Base-by-base conservation (phyloP, 768 basidiomycete genomes). In the Vishniacozyma victoriae region DNA sequence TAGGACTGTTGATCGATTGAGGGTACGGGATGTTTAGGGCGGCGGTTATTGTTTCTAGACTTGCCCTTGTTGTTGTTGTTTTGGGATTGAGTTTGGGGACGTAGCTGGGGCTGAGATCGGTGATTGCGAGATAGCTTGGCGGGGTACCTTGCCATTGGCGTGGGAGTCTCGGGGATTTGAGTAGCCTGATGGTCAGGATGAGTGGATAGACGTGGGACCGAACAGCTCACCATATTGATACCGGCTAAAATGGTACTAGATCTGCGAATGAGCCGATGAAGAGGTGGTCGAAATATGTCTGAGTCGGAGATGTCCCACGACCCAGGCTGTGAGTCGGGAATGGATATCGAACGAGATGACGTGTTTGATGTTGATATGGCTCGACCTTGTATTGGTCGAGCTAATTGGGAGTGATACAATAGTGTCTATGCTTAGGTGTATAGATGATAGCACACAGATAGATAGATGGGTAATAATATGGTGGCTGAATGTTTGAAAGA, bases 1-100 rank as follows among this genome's bases (percentile, higher is more conserved):
- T 35, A 1, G 52, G 44, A 16, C n/a, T n/a, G n/a, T n/a, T 33
- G 29, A 33, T 48, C 46, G 20, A 48, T 48, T 18, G 57, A 50
- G 3, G 53, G 53, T 5, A 43, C 33, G 23, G 44, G 41, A 27
- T 53, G 48, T 24, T 38, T 22, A 12, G 41, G 29, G n/a, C 9
- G 29, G n/a, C n/a, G 9, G n/a, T n/a, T 9, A 33, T 9, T n/a
- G 29, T 9, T 9, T 33, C n/a, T 33, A n/a, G 9, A 9, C n/a
- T 33, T 33, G 9, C 29, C 29, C 29, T 33, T 33, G 9, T 33
- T 33, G 19, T 20, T 29, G 43, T 29, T 16, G 14, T 27, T 9
- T 33, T 20, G 6, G 5, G 16, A 15, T 22, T 25, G 23, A 41
- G 11, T 20, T 16, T 41, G 11, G 26, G 11, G 41, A 16, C 23